phyloP scores from a whole-genome alignment of 2,329 filamentous ascomycete genomes.

The Xylaria sp. region DNA sequence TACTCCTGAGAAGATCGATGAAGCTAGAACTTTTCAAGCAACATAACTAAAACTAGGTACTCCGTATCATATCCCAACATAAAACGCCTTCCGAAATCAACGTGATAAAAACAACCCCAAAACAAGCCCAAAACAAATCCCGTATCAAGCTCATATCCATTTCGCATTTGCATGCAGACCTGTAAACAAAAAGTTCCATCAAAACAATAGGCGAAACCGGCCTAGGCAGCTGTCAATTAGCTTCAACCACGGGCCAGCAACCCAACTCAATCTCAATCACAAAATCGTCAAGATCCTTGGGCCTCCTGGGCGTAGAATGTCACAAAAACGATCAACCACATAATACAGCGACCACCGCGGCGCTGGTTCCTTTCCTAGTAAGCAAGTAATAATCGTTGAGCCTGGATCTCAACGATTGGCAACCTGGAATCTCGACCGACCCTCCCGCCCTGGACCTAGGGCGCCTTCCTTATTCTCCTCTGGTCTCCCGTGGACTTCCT shows the following conservation, averaged over 20 bases:
- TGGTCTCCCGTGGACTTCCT: conserved; percentile 27
- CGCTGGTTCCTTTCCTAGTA: conserved; percentile 36
- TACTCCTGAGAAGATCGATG: conserved; percentile 3
- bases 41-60: conserved; percentile 11
- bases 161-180: conserved; percentile 42
- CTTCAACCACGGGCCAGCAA: conserved; percentile 17
- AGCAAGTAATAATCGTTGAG: conserved; percentile 17
- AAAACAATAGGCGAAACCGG: conserved; percentile 28
- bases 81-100: conserved; percentile 22
- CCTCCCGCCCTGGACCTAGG: conserved; percentile 21
- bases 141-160: conserved; percentile 17
- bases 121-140: conserved; percentile 1
- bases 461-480: conserved; percentile 14
- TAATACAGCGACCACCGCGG: conserved; percentile 32
- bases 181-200: conserved; percentile 38
- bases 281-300: conserved; percentile 25
- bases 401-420: conserved; percentile 23
- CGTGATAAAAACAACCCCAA: background rate
- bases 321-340: conserved; percentile 31
- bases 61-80: conserved; percentile 8
- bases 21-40: conserved; percentile 10
- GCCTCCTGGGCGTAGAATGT: conserved; percentile 28
- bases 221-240: conserved; percentile 23
- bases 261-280: conserved; percentile 17
- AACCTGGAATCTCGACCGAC: conserved; percentile 23